Evolutionary conservation across 768 basidiomycete genomes (phyloP), one percentile per base, ranked within the genome.

Genomic region (Lactifluus volemus): DNA sequence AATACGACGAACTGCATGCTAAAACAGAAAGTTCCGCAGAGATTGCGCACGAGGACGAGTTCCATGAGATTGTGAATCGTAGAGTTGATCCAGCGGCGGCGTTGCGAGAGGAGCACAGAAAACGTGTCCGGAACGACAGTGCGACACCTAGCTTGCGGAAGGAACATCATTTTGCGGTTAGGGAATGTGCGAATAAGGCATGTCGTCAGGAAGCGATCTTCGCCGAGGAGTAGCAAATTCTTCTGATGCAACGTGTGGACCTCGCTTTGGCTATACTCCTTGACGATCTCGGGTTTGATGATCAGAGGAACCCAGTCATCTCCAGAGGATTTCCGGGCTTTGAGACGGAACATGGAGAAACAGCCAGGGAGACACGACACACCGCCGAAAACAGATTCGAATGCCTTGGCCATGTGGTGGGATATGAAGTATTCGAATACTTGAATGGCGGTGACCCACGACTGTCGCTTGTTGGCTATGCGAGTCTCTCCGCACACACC

Each of bases 21-120:
- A 77, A 98, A 98, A 79, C 97, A 99, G 75, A 99, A 99, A 34
- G 96, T 98, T 39, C 97, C 97, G 73, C 97, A 98, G 15, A 98
- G 81, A 70, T 99, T 93, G 66, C 90, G 91, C 44, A 99, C 97
- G 63, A 92, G 84, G 39, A 98, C 92, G 42, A 99, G 87, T 73
- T 99, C 97, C 94, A 98, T 98, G 53, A 99, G 84, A 72, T 99
- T 98, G 78, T 98, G 97, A 53, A 99, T 91, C 0, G 97, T 98
- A 15, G 96, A 98, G 74, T 98, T 98, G 77, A 99, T 98, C 97
- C 97, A 99, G 59, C 97, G 87, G 19, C 97, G 86, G 36, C 97
- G 92, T 71, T 99, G 97, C 1, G 97, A 98, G 19, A 99, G 83
- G 49, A 99, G 81, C 30, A 98, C 82, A 29, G 81, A 77, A 75